A percentile compares a stretch with the other conserved stretches of the same genome.
phyloP scores from a whole-genome alignment of 2,329 filamentous ascomycete species.

The Penicillium sp. region DNA sequence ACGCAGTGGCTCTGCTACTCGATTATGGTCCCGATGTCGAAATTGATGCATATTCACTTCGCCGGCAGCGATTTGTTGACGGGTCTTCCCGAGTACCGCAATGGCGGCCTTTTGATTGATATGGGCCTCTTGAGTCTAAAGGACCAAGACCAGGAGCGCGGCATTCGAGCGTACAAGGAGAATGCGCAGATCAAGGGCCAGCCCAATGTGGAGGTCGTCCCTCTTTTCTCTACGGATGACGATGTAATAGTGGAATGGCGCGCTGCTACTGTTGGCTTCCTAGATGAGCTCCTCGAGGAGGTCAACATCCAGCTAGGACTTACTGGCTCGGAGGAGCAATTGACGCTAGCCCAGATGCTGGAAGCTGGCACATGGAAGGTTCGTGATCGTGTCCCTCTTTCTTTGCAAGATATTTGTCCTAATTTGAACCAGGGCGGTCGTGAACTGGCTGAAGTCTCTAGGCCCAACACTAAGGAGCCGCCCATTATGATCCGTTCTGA shows the following conservation, averaged over 20 bases:
- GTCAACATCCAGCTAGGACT: slow-evolving; percentile 66
- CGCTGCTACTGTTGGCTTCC: slow-evolving; percentile 66
- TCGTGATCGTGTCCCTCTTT: slow-evolving; percentile 28
- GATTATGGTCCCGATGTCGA: slow-evolving; percentile 84
- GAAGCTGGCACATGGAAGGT: slow-evolving; percentile 99
- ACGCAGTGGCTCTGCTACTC: slow-evolving; percentile 95
- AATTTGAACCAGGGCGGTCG: slow-evolving; percentile 66
- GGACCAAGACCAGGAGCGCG: slow-evolving; percentile 61
- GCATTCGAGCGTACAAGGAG: slow-evolving; percentile 62
- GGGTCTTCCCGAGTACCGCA: slow-evolving; percentile 85
- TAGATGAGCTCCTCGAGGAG: slow-evolving; percentile 65
- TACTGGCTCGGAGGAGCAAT: slow-evolving; percentile 57
- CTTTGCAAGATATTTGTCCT: slow-evolving; percentile 8
- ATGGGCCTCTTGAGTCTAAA: slow-evolving; percentile 76
- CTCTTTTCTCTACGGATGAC: slow-evolving; percentile 66
- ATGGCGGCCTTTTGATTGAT: slow-evolving; percentile 82
- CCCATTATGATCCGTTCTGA: slow-evolving; percentile 96
- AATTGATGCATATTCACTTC: slow-evolving; percentile 73
- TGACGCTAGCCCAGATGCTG: slow-evolving; percentile 80
- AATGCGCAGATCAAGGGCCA: slow-evolving; percentile 68
- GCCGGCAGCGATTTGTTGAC: slow-evolving; percentile 76
- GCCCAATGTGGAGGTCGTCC: slow-evolving; percentile 67
- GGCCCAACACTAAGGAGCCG: slow-evolving; percentile 92
- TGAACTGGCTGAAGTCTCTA: slow-evolving; percentile 89
- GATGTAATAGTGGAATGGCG: slow-evolving; percentile 78